Evolutionary conservation across 2,329 filamentous ascomycete genomes (phyloP), one percentile per base, ranked within the genome.

Genomic region (Apiospora sp.): DNA sequence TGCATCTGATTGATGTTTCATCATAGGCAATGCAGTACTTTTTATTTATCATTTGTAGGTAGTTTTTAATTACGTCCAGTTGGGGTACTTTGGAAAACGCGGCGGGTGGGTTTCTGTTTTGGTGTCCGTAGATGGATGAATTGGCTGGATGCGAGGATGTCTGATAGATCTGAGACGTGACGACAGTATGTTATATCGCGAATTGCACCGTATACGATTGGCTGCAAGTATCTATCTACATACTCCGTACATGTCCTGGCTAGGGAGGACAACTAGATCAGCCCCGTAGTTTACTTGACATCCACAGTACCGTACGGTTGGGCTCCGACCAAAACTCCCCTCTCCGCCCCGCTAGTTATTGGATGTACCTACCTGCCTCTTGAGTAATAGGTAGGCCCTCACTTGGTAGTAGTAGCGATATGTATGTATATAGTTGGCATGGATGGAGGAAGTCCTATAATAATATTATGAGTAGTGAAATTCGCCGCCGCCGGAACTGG

Each of bases 271-370:
- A 49, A 10, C 37, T 10, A 41, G 37, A 41, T 41, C 46, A n/a
- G 46, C 54, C 51, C 54, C 54, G 54, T 61, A 37, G 54, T 61
- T 61, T 34, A 37, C 54, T 61, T 30, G 37, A 37, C 34, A 64
- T 49, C 58, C 58, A 41, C 58, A 51, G 58, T 41, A 64, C 58
- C 58, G 22, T 37, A 64, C 58, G 58, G 58, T 64, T 64, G 58
- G 58, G 54, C 54, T 61, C 54, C 19, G 30, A 61, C 19, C 16
- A 61, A 3, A 58, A 58, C 27, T 58, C 51, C 6, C 54, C 54
- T 61, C 54, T 61, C 54, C 54, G 54, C 54, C 34, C 30, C 54
- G 54, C 54, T 61, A 37, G 16, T 37, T 61, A 19, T 10, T 22
- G 30, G 22, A 41, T 27, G 10, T 61, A 37, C 54, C 16, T 61